These are phyloP conservation scores for Cystobasidium sp. DNA, from an alignment of 1,284 basidiomycete species.

Conservation along the genomic window DNA sequence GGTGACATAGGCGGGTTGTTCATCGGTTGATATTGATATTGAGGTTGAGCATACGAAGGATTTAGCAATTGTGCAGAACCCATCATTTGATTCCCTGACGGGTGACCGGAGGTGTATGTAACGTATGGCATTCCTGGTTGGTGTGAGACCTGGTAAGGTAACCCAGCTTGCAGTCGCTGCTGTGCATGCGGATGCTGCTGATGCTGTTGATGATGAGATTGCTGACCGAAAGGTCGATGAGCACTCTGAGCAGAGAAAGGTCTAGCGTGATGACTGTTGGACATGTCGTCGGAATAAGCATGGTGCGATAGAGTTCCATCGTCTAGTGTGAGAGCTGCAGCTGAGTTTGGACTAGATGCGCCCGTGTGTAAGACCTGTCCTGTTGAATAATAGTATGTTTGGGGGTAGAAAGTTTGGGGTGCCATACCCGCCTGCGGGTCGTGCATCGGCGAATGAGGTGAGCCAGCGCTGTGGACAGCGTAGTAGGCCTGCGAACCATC, in stretches of 20 bases:
- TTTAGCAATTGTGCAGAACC: background rate
- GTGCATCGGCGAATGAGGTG: constrained; percentile 9
- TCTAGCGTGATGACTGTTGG: background rate
- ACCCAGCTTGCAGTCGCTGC: background rate
- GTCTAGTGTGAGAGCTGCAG: background rate
- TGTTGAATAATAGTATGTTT: constrained; percentile 26
- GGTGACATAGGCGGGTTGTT: constrained; percentile 20
- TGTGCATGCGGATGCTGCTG: constrained; percentile 14
- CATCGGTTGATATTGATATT: background rate
- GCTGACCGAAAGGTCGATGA: background rate
- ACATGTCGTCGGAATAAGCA: background rate
- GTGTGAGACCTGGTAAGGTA: constrained; percentile 2
- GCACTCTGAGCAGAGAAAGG: constrained; percentile 17
- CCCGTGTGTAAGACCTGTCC: constrained; percentile 12
- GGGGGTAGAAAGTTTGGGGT: constrained; percentile 25
- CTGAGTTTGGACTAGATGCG: constrained; percentile 20
- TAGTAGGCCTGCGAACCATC: constrained; percentile 21
- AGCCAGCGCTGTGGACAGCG: background rate
- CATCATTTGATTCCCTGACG: background rate
- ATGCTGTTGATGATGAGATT: constrained; percentile 2
- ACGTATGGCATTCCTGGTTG: constrained; percentile 25
- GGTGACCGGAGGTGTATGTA: background rate
- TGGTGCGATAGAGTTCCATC: background rate
- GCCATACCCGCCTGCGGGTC: background rate
- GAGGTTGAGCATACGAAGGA: background rate